phyloP scores from a whole-genome alignment of 2,329 filamentous ascomycete species.

The Penicillium sclerotiorum region DNA sequence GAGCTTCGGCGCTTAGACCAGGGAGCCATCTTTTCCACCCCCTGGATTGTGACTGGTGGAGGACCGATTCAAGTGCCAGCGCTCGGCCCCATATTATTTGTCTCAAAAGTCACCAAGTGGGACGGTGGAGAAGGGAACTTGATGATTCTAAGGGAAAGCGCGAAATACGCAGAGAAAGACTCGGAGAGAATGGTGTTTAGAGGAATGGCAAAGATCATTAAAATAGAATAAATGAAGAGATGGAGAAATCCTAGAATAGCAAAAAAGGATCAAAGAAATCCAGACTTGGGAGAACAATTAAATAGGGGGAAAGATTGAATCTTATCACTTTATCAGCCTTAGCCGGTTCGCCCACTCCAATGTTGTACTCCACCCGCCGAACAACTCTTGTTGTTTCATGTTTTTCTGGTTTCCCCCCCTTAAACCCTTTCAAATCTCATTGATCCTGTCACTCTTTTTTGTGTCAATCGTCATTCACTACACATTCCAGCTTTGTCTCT shows the following conservation, averaged over 20 bases:
- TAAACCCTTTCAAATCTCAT: conserved; percentile 10
- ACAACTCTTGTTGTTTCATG: conserved; percentile 20
- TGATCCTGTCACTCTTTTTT: conserved; percentile 6
- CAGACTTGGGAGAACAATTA: not conserved
- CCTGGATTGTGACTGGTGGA: not conserved
- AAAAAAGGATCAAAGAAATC: not conserved
- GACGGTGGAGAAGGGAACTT: too few relatives aligned
- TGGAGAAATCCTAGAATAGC: not conserved
- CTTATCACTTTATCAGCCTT: conserved; percentile 15
- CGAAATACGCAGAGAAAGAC: too few relatives aligned
- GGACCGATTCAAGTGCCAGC: not conserved
- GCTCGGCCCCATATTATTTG: conserved; percentile 7
- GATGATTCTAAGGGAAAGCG: not conserved
- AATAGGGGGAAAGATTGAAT: not conserved
- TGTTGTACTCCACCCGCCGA: conserved; percentile 3
- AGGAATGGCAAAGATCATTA: too few relatives aligned
- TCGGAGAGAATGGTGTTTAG: not conserved
- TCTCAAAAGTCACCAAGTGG: conserved; percentile 7
- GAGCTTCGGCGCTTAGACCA: not conserved
- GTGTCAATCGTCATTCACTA: not conserved
- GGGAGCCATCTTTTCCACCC: not conserved
- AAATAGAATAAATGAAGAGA: not conserved
- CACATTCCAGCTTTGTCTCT: not conserved
- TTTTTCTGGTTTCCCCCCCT: conserved; percentile 4
- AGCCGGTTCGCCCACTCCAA: conserved; percentile 6